These are phyloP conservation scores for Curvularia lunata DNA, from an alignment of 2,329 filamentous ascomycete species.

Conservation along the genomic window DNA sequence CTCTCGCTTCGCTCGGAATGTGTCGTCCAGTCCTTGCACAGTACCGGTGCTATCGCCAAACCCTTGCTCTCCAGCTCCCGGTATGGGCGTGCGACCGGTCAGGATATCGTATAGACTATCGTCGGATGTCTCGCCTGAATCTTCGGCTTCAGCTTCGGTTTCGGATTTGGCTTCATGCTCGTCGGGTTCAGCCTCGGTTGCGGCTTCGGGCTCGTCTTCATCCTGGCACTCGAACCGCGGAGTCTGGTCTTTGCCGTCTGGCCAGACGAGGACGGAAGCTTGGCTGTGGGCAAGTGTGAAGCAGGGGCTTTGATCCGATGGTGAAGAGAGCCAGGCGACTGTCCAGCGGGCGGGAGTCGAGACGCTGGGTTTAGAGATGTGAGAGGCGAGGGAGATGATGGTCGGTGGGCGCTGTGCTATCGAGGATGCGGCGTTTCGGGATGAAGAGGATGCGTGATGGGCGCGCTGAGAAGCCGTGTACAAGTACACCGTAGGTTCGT, in stretches of 20 bases:
- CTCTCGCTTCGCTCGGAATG: slow-evolving; percentile 50
- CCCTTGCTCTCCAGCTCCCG: slow-evolving; percentile 28
- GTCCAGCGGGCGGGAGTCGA: slow-evolving; percentile 31
- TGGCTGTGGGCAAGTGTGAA: slow-evolving; percentile 48
- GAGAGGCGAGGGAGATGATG: slow-evolving; percentile 32
- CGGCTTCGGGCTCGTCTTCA: background rate
- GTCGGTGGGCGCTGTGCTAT: slow-evolving; percentile 24
- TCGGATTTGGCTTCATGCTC: too few relatives aligned
- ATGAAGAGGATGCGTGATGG: slow-evolving; percentile 1
- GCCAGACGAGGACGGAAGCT: slow-evolving; percentile 51
- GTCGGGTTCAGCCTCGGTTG: too few relatives aligned
- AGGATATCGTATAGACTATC: slow-evolving; percentile 58
- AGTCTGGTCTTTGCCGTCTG: slow-evolving; percentile 49
- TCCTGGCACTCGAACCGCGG: slow-evolving; percentile 33
- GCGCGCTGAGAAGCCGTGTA: slow-evolving; percentile 34
- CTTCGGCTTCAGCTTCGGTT: slow-evolving; percentile 15
- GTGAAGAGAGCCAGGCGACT: slow-evolving; percentile 36
- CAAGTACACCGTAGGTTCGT: slow-evolving; percentile 51
- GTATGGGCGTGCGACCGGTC: slow-evolving; percentile 54
- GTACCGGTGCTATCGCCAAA: slow-evolving; percentile 35
- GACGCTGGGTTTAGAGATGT: slow-evolving; percentile 34
- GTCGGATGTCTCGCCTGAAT: slow-evolving; percentile 50
- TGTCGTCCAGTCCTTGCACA: slow-evolving; percentile 50
- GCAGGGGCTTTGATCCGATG: slow-evolving; percentile 40
- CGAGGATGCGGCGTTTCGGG: slow-evolving; percentile 16